These are phyloP conservation scores for Backusella macrospora DNA, from an alignment of 192 early-diverging fungal species.

Conservation along the genomic window DNA sequence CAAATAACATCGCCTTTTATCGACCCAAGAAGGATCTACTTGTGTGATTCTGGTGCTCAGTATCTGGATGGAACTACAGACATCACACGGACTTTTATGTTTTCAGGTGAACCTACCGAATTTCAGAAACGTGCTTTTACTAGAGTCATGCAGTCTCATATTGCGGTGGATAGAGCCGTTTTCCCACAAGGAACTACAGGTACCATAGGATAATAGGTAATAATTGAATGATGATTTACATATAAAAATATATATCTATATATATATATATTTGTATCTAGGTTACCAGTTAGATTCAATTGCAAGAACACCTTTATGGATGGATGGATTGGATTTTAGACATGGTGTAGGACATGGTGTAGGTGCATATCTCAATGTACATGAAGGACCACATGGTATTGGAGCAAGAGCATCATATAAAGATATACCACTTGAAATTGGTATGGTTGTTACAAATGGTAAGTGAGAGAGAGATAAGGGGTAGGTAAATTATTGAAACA, in stretches of 20 bases:
- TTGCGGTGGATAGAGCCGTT: constrained; percentile 82
- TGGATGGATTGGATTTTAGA: constrained; percentile 90
- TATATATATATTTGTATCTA: constrained; percentile 8
- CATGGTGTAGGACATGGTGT: constrained; percentile 98
- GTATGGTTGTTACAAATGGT: constrained; percentile 95
- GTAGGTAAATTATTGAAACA: too few species aligned
- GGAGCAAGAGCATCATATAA: constrained; percentile 74
- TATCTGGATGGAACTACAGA: constrained; percentile 96
- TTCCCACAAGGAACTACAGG: constrained; percentile 82
- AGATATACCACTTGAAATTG: constrained; percentile 70
- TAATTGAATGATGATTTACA: too few species aligned
- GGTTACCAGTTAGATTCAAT: constrained; percentile 88
- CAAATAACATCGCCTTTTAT: constrained; percentile 72
- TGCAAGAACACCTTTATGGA: constrained; percentile 84
- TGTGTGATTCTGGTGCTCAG: constrained; percentile 96
- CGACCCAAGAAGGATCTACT: constrained; percentile 72
- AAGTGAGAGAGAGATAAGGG: not conserved
- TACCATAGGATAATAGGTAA: not conserved
- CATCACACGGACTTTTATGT: constrained; percentile 88
- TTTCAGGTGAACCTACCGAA: constrained; percentile 70
- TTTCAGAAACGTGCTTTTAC: constrained; percentile 90
- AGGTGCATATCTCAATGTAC: constrained; percentile 90
- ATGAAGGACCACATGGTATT: constrained; percentile 93
- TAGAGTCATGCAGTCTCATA: constrained; percentile 94
- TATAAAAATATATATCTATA: not conserved